phyloP scores from a whole-genome alignment of 2,329 filamentous ascomycete genomes.

The Claviceps sp. region DNA sequence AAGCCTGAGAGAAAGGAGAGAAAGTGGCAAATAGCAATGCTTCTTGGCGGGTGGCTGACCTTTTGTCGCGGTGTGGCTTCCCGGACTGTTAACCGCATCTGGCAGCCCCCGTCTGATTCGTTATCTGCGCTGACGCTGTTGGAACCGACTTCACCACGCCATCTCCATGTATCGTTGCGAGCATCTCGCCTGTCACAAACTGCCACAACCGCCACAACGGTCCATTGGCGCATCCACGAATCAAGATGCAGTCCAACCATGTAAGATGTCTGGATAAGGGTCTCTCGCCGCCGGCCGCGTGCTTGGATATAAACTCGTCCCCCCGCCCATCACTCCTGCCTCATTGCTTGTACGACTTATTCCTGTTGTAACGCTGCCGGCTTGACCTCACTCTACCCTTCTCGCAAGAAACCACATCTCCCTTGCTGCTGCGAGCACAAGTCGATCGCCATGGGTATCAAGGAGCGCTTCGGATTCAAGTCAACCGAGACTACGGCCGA shows the following conservation, averaged over 20 bases:
- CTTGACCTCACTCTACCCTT: not conserved
- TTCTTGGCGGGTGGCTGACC: too few species aligned
- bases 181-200: too few species aligned
- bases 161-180: too few species aligned
- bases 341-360: not conserved
- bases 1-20: too few species aligned
- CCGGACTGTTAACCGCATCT: too few species aligned
- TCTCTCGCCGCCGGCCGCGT: not conserved
- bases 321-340: not conserved
- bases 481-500: slow-evolving; percentile 7
- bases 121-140: not conserved
- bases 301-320: slow-evolving; percentile 5
- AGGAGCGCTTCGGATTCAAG: slow-evolving; percentile 10
- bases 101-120: not conserved
- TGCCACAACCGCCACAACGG: not conserved
- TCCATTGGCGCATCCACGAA: not conserved
- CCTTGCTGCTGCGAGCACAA: not conserved
- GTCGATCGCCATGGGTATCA: slow-evolving; percentile 11
- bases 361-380: not conserved
- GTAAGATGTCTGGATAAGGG: not conserved
- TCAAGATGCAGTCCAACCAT: not conserved
- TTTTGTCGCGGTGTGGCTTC: too few species aligned
- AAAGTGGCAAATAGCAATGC: too few species aligned
- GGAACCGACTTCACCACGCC: not conserved
- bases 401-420: not conserved